phyloP scores from a whole-genome alignment of 2,329 filamentous ascomycete genomes.

The Cercospora sp. region DNA sequence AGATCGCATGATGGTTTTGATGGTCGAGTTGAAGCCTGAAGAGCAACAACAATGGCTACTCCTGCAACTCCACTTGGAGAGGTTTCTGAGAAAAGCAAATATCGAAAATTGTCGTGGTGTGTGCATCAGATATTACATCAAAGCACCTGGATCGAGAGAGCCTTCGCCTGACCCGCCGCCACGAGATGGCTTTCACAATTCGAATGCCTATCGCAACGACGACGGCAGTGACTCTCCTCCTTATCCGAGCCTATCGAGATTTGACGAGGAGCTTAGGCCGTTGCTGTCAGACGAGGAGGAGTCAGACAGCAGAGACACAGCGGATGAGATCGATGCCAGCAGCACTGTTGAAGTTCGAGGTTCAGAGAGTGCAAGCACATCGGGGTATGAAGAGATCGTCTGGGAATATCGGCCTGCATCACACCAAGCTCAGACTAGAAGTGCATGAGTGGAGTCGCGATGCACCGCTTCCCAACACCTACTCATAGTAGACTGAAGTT shows the following conservation, averaged over 20 bases:
- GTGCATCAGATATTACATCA: not conserved
- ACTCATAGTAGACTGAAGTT: not conserved
- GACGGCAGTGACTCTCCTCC: not conserved
- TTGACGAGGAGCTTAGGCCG: not conserved
- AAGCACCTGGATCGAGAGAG: not conserved
- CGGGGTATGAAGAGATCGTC: not conserved
- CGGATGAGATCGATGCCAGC: not conserved
- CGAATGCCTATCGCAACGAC: not conserved
- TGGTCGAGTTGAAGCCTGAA: not conserved
- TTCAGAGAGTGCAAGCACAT: not conserved
- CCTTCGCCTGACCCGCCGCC: not conserved
- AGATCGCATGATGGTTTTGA: conserved; percentile 4
- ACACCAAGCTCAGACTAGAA: not conserved
- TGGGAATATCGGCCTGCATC: not conserved
- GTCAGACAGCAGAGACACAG: not conserved
- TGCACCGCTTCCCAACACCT: not conserved
- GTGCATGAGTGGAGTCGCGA: not conserved
- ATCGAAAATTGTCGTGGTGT: not conserved
- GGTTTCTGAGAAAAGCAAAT: not conserved
- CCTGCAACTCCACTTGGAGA: not conserved
- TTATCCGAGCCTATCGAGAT: not conserved
- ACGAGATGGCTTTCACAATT: not conserved
- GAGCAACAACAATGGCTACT: not conserved
- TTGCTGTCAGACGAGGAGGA: not conserved
- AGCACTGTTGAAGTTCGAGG: not conserved